These are phyloP conservation scores for Pichia manshurica DNA, from an alignment of 805 yeast species.

Conservation along the genomic window DNA sequence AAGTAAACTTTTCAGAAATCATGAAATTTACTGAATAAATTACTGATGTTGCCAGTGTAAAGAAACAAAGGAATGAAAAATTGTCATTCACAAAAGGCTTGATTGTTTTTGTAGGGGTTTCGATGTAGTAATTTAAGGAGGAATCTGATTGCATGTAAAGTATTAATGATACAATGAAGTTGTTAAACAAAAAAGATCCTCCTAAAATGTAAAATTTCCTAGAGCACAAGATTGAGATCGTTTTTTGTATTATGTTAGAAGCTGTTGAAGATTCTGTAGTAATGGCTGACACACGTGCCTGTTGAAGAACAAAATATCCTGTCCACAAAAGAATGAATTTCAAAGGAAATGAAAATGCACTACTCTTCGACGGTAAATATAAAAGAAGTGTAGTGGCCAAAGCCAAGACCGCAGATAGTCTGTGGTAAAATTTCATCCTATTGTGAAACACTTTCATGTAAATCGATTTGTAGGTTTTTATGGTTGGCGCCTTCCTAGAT, in stretches of 20 bases:
- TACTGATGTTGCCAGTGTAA: slow-evolving; percentile 35
- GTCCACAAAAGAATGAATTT: slow-evolving; percentile 25
- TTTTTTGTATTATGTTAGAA: slow-evolving; percentile 24
- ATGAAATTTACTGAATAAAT: slow-evolving; percentile 48
- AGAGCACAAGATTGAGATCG: slow-evolving; percentile 22
- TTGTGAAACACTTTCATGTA: slow-evolving; percentile 22
- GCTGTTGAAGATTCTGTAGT: slow-evolving; percentile 23
- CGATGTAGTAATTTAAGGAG: slow-evolving; percentile 24
- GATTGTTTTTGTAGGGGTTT: slow-evolving; percentile 34
- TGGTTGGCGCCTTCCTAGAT: too few species aligned
- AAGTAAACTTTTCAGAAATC: slow-evolving; percentile 48
- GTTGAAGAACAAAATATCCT: slow-evolving; percentile 26
- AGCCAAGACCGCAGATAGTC: slow-evolving; percentile 24
- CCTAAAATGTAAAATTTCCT: slow-evolving; percentile 20
- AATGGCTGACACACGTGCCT: slow-evolving; percentile 26
- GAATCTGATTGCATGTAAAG: slow-evolving; percentile 21
- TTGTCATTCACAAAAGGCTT: slow-evolving; percentile 39
- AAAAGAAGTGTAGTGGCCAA: slow-evolving; percentile 18
- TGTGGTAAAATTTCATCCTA: slow-evolving; percentile 27
- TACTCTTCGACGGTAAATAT: slow-evolving; percentile 21
- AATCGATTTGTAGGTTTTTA: slow-evolving; percentile 4
- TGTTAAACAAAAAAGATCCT: slow-evolving; percentile 20
- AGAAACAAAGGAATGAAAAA: slow-evolving; percentile 46
- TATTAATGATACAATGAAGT: slow-evolving; percentile 16
- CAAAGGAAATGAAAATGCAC: slow-evolving; percentile 20